Conservation (phyloP, 1,284 basidiomycete genomes). For the Ceratobasidium sp. region DNA sequence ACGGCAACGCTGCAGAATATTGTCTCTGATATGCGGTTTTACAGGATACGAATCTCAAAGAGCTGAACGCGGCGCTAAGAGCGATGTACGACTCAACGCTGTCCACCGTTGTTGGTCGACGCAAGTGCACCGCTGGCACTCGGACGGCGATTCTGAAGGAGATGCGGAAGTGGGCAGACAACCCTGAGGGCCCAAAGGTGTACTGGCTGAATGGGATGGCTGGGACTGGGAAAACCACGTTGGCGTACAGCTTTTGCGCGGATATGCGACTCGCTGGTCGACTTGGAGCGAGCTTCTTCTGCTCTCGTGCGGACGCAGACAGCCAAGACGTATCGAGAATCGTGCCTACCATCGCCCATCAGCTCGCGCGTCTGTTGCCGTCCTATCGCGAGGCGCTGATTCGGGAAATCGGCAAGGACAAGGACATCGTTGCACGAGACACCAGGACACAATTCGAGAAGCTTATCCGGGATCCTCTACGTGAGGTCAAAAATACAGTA, state of each 20-base stretch:
- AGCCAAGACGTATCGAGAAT: constrained; percentile 7
- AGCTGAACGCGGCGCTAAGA: not conserved
- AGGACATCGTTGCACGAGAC: not conserved
- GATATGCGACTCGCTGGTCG: not conserved
- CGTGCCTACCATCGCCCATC: constrained; percentile 8
- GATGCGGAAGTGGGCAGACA: not conserved
- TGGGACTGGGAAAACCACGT: no score
- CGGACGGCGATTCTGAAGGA: not conserved
- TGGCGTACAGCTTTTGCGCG: constrained; percentile 10
- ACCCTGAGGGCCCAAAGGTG: not conserved
- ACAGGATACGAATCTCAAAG: not conserved
- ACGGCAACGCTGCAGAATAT: no score
- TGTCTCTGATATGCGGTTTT: no score
- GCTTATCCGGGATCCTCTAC: not conserved
- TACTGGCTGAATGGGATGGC: constrained; percentile 23
- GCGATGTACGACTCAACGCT: constrained; percentile 7
- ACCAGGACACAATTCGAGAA: constrained; percentile 12
- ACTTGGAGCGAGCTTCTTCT: constrained; percentile 33
- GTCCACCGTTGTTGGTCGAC: not conserved
- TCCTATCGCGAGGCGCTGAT: not conserved
- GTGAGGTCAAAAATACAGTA: not conserved
- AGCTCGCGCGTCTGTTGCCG: constrained; percentile 9
- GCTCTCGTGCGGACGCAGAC: not conserved
- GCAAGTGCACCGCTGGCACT: constrained; percentile 2
- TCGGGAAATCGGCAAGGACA: not conserved